Conservation (phyloP, 768 basidiomycete species). For the Naganishia vishniacii region DNA sequence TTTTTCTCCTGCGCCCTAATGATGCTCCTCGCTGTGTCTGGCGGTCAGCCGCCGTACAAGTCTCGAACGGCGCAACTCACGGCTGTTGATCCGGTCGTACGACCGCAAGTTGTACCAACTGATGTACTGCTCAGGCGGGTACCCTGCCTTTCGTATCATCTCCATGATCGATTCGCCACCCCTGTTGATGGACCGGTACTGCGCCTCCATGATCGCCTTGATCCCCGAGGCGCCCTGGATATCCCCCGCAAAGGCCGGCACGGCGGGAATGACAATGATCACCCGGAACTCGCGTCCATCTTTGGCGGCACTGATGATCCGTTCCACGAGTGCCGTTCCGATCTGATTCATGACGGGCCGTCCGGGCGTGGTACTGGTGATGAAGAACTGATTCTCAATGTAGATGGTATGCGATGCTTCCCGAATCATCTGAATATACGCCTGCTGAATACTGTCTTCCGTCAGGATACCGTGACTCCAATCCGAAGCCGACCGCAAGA, state of each 20-base stretch:
- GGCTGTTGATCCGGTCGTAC: conserved; percentile 77
- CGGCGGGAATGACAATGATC: conserved; percentile 78
- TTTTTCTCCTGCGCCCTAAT: conserved; percentile 66
- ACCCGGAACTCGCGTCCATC: conserved; percentile 73
- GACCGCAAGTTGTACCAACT: conserved; percentile 86
- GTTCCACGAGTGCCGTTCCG: conserved; percentile 71
- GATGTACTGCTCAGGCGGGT: conserved; percentile 55
- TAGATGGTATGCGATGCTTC: conserved; percentile 86
- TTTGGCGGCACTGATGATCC: conserved; percentile 74
- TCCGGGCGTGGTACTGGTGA: conserved; percentile 63
- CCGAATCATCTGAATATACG: conserved; percentile 29
- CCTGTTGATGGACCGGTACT: conserved; percentile 70
- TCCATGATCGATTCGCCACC: conserved; percentile 26
- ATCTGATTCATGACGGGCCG: conserved; percentile 76
- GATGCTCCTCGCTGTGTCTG: conserved; percentile 52
- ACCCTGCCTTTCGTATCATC: conserved; percentile 36
- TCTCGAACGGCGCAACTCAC: too few species aligned
- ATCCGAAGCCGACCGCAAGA: conserved; percentile 76
- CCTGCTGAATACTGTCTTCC: conserved; percentile 75
- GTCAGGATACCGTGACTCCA: conserved; percentile 90
- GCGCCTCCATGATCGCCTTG: conserved; percentile 72
- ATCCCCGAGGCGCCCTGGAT: conserved; percentile 58
- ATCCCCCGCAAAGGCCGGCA: conserved; percentile 84
- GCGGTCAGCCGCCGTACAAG: too few species aligned
- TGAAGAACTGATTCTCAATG: conserved; percentile 59